phyloP scores from a whole-genome alignment of 805 yeast genomes.

The Metschnikowia koreensis region DNA sequence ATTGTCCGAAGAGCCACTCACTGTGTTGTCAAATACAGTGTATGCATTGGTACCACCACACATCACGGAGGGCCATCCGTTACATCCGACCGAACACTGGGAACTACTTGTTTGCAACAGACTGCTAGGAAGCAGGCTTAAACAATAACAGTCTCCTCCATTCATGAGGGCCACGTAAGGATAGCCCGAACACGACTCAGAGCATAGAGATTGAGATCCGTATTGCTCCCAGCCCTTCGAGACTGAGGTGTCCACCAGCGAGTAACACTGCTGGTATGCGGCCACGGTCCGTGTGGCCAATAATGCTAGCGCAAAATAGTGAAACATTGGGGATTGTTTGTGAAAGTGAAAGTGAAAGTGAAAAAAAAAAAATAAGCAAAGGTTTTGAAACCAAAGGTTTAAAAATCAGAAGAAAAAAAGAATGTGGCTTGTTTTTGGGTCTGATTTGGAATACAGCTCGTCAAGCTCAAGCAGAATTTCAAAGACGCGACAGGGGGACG shows the following conservation, averaged over 20 bases:
- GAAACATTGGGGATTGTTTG: not conserved
- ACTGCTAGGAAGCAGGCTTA: conserved; percentile 27
- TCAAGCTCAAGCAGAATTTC: too few relatives aligned
- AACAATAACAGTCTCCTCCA: conserved; percentile 42
- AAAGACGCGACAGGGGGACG: not conserved
- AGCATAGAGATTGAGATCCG: conserved; percentile 33
- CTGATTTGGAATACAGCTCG: too few relatives aligned
- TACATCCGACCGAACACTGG: conserved; percentile 32
- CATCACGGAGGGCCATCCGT: conserved; percentile 31
- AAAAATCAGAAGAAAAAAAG: too few relatives aligned
- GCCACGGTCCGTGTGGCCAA: conserved; percentile 2
- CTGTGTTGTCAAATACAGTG: conserved; percentile 22
- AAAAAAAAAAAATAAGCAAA: too few relatives aligned
- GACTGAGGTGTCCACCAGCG: conserved; percentile 26
- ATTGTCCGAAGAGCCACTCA: not conserved
- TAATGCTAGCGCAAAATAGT: not conserved
- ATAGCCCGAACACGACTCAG: conserved; percentile 28
- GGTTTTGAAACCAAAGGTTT: not conserved
- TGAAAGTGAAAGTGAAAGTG: not conserved
- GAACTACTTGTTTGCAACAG: conserved; percentile 11
- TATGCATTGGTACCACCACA: conserved; percentile 41
- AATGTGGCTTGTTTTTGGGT: too few relatives aligned
- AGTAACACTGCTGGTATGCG: conserved; percentile 28
- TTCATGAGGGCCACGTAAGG: conserved; percentile 38
- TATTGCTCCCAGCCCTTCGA: conserved; percentile 24